These are phyloP conservation scores for Rhizoctonia solani DNA, from an alignment of 1,284 basidiomycete species.

Conservation along the genomic window DNA sequence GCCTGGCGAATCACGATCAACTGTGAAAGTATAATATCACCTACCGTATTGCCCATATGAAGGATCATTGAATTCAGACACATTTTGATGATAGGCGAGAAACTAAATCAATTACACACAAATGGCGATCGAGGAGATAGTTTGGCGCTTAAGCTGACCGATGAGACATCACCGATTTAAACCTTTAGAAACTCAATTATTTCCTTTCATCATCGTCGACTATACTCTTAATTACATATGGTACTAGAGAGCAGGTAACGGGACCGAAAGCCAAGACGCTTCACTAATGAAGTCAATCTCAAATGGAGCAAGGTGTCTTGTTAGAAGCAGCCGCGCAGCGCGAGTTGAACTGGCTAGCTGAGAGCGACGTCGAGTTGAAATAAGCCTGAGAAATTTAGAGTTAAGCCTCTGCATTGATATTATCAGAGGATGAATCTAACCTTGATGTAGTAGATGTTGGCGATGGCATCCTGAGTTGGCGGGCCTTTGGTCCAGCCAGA, in stretches of 20 bases:
- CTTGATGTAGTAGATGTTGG: slow-evolving; percentile 39
- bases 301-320: slow-evolving; percentile 36
- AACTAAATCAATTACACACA: too few species aligned
- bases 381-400: slow-evolving; percentile 26
- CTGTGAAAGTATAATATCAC: too few species aligned
- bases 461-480: slow-evolving; percentile 38
- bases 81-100: too few species aligned
- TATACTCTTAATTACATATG: not conserved
- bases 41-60: too few species aligned
- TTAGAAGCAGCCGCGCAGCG: slow-evolving; percentile 37
- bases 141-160: too few species aligned
- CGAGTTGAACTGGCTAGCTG: slow-evolving; percentile 34
- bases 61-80: too few species aligned
- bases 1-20: too few species aligned
- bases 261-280: not conserved
- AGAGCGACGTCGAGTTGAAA: slow-evolving; percentile 39
- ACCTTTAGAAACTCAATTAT: too few species aligned
- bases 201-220: too few species aligned
- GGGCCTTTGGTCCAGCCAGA: slow-evolving; percentile 35
- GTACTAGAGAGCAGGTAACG: not conserved
- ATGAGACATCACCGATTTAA: too few species aligned
- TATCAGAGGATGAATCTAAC: slow-evolving; percentile 1
- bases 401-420: not conserved
- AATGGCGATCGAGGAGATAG: too few species aligned
- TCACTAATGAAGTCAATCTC: not conserved